A percentile compares a stretch with the other conserved stretches of the same genome.
Conservation (phyloP, 495 filamentous ascomycete genomes). For the Penicillium pulvis region DNA sequence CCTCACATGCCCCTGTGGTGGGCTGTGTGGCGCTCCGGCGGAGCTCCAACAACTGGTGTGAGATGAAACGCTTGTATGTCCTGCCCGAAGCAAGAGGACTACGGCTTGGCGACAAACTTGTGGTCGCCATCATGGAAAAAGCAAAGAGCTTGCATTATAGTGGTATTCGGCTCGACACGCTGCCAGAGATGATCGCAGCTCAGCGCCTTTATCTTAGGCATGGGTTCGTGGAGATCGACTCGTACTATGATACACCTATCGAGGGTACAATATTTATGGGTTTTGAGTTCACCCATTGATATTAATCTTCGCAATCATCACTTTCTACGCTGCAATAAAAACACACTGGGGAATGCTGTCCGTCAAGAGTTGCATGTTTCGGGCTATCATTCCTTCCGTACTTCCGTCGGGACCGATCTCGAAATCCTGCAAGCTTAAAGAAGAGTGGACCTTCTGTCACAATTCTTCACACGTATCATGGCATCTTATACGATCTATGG, state of each 20-base stretch:
- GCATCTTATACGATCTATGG: too few relatives aligned
- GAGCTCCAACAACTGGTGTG: conserved; percentile 42
- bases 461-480: too few relatives aligned
- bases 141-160: conserved; percentile 52
- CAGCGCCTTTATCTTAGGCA: conserved; percentile 48
- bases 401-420: too few relatives aligned
- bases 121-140: conserved; percentile 42
- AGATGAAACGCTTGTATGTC: conserved; percentile 64
- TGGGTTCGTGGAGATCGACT: conserved; percentile 55
- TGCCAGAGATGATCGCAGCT: conserved; percentile 56
- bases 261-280: conserved; percentile 46
- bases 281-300: conserved; percentile 22
- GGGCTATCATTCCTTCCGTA: too few relatives aligned
- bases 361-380: too few relatives aligned
- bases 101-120: conserved; percentile 50
- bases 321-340: too few relatives aligned
- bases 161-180: conserved; percentile 60
- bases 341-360: neutral
- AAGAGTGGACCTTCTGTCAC: too few relatives aligned
- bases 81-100: conserved; percentile 45
- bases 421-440: too few relatives aligned
- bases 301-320: too few relatives aligned
- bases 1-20: conserved; percentile 26
- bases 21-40: conserved; percentile 51
- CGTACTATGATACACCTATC: conserved; percentile 61